These are phyloP conservation scores for Phytophthora uliginosa DNA, from an alignment of 352 stramenopile species.

Conservation along the genomic window DNA sequence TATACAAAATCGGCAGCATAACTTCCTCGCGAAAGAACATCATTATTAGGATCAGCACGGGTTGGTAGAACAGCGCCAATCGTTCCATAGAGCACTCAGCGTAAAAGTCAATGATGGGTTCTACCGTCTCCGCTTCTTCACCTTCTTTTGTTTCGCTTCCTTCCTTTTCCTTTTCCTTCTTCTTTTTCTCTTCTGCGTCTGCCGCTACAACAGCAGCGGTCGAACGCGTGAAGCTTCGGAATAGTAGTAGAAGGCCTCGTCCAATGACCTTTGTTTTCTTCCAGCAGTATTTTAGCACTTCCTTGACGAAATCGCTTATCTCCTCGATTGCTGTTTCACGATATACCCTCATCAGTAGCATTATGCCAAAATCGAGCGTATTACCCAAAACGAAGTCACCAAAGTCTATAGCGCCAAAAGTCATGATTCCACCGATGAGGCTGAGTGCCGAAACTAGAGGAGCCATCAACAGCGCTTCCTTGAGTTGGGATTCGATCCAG, in stretches of 20 bases:
- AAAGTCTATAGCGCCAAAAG: constrained; percentile 97
- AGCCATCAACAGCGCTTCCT: constrained; percentile 92
- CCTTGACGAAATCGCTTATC: constrained; percentile 69
- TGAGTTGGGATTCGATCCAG: constrained; percentile 92
- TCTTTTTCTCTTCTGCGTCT: constrained; percentile 36
- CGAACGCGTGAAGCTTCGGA: constrained; percentile 66
- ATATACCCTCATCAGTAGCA: constrained; percentile 95
- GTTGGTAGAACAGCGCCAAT: constrained; percentile 95
- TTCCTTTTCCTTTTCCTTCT: constrained; percentile 53
- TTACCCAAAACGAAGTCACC: constrained; percentile 97
- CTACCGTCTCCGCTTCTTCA: constrained; percentile 93
- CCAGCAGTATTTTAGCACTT: constrained; percentile 47
- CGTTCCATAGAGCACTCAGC: constrained; percentile 93
- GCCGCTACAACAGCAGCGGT: constrained; percentile 32
- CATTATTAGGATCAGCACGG: constrained; percentile 96
- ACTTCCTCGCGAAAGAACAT: constrained; percentile 96
- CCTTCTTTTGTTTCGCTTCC: constrained; percentile 36
- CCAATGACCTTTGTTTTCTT: constrained; percentile 52
- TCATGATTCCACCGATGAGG: constrained; percentile 94
- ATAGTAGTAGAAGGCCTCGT: constrained; percentile 46
- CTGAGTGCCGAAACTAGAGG: constrained; percentile 92
- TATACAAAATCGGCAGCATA: constrained; percentile 95
- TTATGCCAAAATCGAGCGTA: constrained; percentile 96
- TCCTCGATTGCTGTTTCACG: constrained; percentile 86
- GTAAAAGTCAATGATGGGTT: constrained; percentile 97